Evolutionary conservation across 2,329 filamentous ascomycete species (phyloP).

Genomic region (Fusarium sp.): DNA sequence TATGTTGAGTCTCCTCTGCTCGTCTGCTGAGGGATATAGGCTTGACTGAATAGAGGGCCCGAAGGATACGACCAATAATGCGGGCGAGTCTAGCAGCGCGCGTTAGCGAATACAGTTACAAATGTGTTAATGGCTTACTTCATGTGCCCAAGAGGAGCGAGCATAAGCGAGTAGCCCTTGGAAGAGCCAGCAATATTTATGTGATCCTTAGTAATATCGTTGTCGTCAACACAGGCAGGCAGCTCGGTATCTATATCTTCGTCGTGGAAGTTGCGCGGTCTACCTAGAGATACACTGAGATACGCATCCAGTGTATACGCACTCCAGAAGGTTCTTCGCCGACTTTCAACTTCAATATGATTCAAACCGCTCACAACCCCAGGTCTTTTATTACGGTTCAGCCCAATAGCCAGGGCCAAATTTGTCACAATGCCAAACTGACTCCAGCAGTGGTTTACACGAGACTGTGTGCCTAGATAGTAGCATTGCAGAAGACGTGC

Average conservation of each 20-base stretch:
- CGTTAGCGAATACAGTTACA: background rate
- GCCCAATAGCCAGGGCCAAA: slow-evolving; percentile 55
- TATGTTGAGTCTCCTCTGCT: slow-evolving; percentile 47
- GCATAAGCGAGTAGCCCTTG: slow-evolving; percentile 48
- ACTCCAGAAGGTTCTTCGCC: slow-evolving; percentile 46
- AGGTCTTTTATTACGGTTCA: slow-evolving; percentile 39
- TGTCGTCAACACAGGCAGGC: slow-evolving; percentile 43
- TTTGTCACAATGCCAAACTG: slow-evolving; percentile 60
- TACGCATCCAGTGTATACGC: slow-evolving; percentile 47
- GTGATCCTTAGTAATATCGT: slow-evolving; percentile 36
- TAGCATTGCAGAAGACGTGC: slow-evolving; percentile 59
- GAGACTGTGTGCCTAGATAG: slow-evolving; percentile 60
- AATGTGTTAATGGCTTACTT: slow-evolving; percentile 42
- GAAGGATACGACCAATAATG: slow-evolving; percentile 54
- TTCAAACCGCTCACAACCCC: slow-evolving; percentile 31
- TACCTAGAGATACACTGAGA: slow-evolving; percentile 43
- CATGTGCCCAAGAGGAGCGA: slow-evolving; percentile 54
- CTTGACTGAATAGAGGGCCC: slow-evolving; percentile 54
- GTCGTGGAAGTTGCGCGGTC: slow-evolving; percentile 45
- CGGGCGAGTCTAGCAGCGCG: slow-evolving; percentile 49
- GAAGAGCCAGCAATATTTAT: slow-evolving; percentile 21
- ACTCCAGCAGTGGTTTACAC: slow-evolving; percentile 63
- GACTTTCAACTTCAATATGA: slow-evolving; percentile 42
- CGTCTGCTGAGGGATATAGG: slow-evolving; percentile 50
- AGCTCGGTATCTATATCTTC: slow-evolving; percentile 48